phyloP scores from a whole-genome alignment of 352 stramenopile genomes.

The Peronospora destructor region DNA sequence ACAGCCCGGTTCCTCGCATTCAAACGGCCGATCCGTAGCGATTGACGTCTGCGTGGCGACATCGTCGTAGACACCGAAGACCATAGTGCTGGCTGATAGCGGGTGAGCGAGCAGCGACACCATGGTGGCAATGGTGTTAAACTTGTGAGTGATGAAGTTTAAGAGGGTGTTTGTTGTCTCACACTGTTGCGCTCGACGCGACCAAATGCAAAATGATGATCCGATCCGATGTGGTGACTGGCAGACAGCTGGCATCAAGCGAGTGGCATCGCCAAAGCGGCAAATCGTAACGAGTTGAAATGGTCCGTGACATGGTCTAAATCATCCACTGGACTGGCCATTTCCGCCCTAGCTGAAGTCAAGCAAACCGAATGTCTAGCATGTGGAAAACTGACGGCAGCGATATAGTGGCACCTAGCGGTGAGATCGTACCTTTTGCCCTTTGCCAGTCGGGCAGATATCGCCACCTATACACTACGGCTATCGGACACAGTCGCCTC shows the following conservation, averaged over 20 bases:
- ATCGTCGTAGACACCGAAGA: slow-evolving; percentile 15
- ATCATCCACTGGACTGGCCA: slow-evolving; percentile 11
- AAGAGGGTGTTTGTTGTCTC: slow-evolving; percentile 1
- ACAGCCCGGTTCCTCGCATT: slow-evolving; percentile 35
- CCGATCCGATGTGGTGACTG: slow-evolving; percentile 16
- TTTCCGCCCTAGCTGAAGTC: slow-evolving; percentile 3
- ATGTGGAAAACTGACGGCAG: slow-evolving; percentile 5
- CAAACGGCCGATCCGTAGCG: slow-evolving; percentile 35
- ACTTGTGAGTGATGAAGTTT: not conserved
- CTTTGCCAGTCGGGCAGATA: too few species aligned
- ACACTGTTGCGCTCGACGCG: slow-evolving; percentile 5
- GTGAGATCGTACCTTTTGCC: too few species aligned
- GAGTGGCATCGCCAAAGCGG: slow-evolving; percentile 6
- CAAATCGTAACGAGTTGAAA: slow-evolving; percentile 13
- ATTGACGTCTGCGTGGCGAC: slow-evolving; percentile 4
- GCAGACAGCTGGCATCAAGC: slow-evolving; percentile 18
- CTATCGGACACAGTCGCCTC: too few species aligned
- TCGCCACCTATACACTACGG: too few species aligned
- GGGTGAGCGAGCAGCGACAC: slow-evolving; percentile 32
- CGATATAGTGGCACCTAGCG: too few species aligned
- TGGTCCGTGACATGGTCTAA: slow-evolving; percentile 12
- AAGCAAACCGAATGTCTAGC: slow-evolving; percentile 15
- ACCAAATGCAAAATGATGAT: slow-evolving; percentile 30
- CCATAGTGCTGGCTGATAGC: slow-evolving; percentile 16
- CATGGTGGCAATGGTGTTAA: slow-evolving; percentile 15